Conservation (phyloP, 2,329 filamentous ascomycete genomes). For the Dactylellina parvicollis region DNA sequence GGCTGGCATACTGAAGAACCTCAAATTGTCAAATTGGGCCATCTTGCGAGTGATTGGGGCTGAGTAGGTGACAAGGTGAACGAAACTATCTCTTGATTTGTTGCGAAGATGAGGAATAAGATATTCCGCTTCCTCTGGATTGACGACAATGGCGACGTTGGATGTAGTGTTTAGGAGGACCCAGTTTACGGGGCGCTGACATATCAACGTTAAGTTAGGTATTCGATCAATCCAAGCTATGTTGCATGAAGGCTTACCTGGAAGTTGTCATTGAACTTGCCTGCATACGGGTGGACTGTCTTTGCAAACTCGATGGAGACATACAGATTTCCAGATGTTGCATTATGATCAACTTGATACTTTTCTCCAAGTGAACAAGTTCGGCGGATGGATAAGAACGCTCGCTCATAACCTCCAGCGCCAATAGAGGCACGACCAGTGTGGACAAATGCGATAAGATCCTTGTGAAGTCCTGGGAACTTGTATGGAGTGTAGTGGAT, state of each 20-base stretch:
- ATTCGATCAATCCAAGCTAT: slow-evolving; percentile 57
- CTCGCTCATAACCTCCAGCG: slow-evolving; percentile 61
- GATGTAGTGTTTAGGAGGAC: slow-evolving; percentile 67
- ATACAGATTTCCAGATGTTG: slow-evolving; percentile 61
- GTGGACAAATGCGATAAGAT: slow-evolving; percentile 64
- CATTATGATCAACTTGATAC: slow-evolving; percentile 61
- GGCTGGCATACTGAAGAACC: slow-evolving; percentile 67
- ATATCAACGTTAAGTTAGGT: slow-evolving; percentile 2
- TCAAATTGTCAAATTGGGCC: slow-evolving; percentile 68
- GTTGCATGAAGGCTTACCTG: slow-evolving; percentile 57
- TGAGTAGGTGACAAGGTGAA: slow-evolving; percentile 69
- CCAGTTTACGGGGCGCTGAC: slow-evolving; percentile 68
- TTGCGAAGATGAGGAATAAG: slow-evolving; percentile 29
- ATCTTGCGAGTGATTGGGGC: slow-evolving; percentile 71
- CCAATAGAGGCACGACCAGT: slow-evolving; percentile 63
- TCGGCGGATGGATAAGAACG: slow-evolving; percentile 60
- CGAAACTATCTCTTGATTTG: slow-evolving; percentile 47
- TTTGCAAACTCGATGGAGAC: slow-evolving; percentile 65
- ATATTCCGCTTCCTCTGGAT: slow-evolving; percentile 72
- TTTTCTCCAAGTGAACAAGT: slow-evolving; percentile 43
- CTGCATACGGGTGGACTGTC: slow-evolving; percentile 62
- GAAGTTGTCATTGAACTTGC: slow-evolving; percentile 63
- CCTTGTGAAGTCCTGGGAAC: slow-evolving; percentile 65
- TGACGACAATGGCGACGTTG: slow-evolving; percentile 68
- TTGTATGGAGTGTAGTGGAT: slow-evolving; percentile 61